These are phyloP conservation scores for Mucor circinelloides DNA, from an alignment of 371 early-diverging fungal genomes.

Conservation along the genomic window DNA sequence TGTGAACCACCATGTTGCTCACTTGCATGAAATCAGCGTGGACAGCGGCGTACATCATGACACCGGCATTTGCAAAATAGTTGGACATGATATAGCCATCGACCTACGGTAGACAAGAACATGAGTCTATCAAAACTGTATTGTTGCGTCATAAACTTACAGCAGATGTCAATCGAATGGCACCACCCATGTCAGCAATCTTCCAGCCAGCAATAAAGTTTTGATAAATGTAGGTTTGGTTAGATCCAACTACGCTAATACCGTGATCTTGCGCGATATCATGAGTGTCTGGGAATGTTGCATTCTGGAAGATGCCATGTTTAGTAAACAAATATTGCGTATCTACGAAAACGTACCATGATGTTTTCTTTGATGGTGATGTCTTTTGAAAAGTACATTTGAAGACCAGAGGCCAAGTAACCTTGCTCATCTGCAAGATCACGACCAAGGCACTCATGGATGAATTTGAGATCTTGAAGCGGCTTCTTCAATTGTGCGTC, in stretches of 20 bases:
- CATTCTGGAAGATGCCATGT: constrained; percentile 29
- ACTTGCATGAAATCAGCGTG: constrained; percentile 45
- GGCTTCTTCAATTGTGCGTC: constrained; percentile 22
- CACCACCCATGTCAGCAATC: constrained; percentile 47
- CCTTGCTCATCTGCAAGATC: constrained; percentile 36
- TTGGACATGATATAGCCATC: constrained; percentile 47
- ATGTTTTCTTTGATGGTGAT: constrained; percentile 47
- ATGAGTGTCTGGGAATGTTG: constrained; percentile 39
- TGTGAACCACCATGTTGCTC: constrained; percentile 40
- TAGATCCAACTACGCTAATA: constrained; percentile 39
- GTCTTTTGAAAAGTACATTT: constrained; percentile 34
- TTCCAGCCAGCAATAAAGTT: constrained; percentile 53
- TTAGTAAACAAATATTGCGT: background rate
- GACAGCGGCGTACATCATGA: constrained; percentile 45
- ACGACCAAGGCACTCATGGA: constrained; percentile 27
- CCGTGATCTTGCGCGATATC: constrained; percentile 43
- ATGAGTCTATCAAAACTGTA: background rate
- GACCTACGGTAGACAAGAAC: constrained; percentile 17
- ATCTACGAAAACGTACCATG: constrained; percentile 22
- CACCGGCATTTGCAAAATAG: constrained; percentile 45
- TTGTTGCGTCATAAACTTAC: constrained; percentile 10
- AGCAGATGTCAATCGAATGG: constrained; percentile 45
- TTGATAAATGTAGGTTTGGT: constrained; percentile 46
- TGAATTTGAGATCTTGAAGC: constrained; percentile 23
- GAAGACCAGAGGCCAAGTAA: constrained; percentile 44